Evolutionary conservation across 2,329 filamentous ascomycete species (phyloP).

Genomic region (Rhynchosporium agropyri): DNA sequence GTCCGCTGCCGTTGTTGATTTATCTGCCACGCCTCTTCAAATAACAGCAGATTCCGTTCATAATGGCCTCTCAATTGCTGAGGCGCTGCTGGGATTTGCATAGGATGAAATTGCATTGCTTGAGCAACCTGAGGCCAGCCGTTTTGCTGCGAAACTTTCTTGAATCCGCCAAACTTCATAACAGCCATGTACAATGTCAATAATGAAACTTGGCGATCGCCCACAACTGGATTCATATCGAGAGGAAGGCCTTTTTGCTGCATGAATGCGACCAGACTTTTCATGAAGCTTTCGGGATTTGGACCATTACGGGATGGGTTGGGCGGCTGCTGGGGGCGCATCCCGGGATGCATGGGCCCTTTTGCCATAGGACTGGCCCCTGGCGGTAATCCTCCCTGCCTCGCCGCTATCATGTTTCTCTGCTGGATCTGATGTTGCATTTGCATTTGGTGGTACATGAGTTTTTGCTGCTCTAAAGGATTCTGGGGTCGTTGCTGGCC

Average conservation of each 20-base stretch:
- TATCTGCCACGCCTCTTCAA: constrained; percentile 69
- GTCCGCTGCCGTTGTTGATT: constrained; percentile 53
- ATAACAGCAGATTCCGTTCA: constrained; percentile 73
- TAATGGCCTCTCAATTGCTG: constrained; percentile 74
- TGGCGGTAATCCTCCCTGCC: constrained; percentile 49
- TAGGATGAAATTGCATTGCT: constrained; percentile 61
- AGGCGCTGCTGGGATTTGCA: constrained; percentile 66
- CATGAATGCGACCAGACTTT: constrained; percentile 70
- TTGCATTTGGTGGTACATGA: constrained; percentile 82
- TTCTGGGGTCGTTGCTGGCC: constrained; percentile 47
- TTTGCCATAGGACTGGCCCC: constrained; percentile 38
- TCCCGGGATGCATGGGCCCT: constrained; percentile 56
- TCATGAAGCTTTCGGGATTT: constrained; percentile 57
- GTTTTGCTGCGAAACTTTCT: constrained; percentile 68
- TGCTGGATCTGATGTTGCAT: constrained; percentile 72
- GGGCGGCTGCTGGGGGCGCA: constrained; percentile 56
- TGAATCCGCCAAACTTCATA: constrained; percentile 76
- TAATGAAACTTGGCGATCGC: constrained; percentile 73
- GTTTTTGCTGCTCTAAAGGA: constrained; percentile 71
- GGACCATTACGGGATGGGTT: constrained; percentile 44
- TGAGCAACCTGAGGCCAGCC: constrained; percentile 75
- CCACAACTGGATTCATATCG: constrained; percentile 73
- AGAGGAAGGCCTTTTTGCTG: constrained; percentile 70
- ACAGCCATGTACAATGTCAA: constrained; percentile 78
- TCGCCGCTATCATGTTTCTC: constrained; percentile 44